These are phyloP conservation scores for Leersia perrieri DNA, from an alignment of 176 grass and related monocot species.

Conservation along the genomic window DNA sequence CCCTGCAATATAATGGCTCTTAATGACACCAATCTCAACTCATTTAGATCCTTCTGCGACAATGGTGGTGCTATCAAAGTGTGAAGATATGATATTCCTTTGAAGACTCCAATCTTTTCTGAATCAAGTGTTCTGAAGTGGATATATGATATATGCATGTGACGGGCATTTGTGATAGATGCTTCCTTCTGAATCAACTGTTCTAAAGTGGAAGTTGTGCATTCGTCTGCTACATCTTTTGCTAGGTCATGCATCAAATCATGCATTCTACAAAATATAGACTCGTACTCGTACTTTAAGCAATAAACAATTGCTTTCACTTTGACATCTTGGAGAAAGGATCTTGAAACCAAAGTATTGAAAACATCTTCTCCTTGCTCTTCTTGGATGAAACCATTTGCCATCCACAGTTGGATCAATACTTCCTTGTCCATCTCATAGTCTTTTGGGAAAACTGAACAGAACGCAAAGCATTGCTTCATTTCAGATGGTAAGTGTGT, in stretches of 20 bases:
- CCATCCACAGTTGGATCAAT: constrained; percentile 25
- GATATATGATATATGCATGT: neutral
- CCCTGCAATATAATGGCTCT: neutral
- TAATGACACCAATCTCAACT: neutral
- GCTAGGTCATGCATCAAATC: too few relatives aligned
- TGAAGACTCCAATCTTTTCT: neutral
- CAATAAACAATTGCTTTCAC: too few relatives aligned
- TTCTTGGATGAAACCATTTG: constrained; percentile 19
- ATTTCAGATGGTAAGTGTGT: neutral
- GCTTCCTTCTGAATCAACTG: neutral
- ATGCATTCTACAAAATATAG: constrained; percentile 16
- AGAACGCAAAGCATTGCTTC: constrained; percentile 26
- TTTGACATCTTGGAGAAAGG: constrained; percentile 32
- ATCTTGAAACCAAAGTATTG: neutral
- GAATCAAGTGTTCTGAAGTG: too few relatives aligned
- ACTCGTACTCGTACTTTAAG: too few relatives aligned
- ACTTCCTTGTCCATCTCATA: neutral
- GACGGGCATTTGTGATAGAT: neutral
- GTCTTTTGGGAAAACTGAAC: constrained; percentile 2
- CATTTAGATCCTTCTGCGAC: neutral
- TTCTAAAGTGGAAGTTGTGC: neutral
- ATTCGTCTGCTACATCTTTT: neutral
- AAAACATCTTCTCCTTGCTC: neutral
- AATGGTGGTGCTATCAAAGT: neutral
- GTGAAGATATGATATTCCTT: neutral